Base-by-base conservation (phyloP, 148 eudicot genomes). In the Beta vulgaris region DNA sequence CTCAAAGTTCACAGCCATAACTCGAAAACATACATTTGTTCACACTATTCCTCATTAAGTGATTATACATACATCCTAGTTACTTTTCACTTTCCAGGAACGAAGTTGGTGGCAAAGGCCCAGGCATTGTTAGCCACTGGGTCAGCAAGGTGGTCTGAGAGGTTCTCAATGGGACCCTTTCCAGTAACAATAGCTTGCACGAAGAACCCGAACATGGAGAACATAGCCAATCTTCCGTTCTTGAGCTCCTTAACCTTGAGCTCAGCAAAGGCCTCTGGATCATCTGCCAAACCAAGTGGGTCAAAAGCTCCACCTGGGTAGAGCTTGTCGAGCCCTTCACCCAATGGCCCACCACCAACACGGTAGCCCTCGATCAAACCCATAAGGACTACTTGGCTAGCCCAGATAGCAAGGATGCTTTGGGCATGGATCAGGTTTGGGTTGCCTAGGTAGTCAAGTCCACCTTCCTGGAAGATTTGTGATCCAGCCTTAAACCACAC, bases 401-500 rank as follows among this genome's bases (percentile, higher is more conserved):
- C 88, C 88, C 85, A 85, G 44, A 87, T 85, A 8, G 91, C 91
- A 8, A 87, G 78, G 72, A 87, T 87, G 84, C 91, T 87, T 35
- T 87, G 91, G 40, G 91, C 91, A 36, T 85, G 87, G 75, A 87
- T 63, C 25, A 87, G 73, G 85, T 85, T 87, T 1, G 91, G 91
- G 82, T 87, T 87, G 29, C 90, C 88, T 10, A 87, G 69, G 78
- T 87, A 87, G 84, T 87, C 88, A 11, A 87, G 83, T 28, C 90
- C 90, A 14, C 91, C 91, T 46, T 85, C 88, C 7, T 80, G 79
- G 87, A 87, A 85, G 80, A 87, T 85, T 36, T 87, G 91, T 29
- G 91, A 68, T 18, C 90, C 91, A 26, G 88, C 88, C 75, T 87
- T 87, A 83, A 87, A 85, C 91, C 91, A 87, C 14, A 83, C 91